Percentiles rank a stretch among this genome's conserved stretches.
phyloP scores from a whole-genome alignment of 2,329 filamentous ascomycete species.

The Ascochyta pisi region DNA sequence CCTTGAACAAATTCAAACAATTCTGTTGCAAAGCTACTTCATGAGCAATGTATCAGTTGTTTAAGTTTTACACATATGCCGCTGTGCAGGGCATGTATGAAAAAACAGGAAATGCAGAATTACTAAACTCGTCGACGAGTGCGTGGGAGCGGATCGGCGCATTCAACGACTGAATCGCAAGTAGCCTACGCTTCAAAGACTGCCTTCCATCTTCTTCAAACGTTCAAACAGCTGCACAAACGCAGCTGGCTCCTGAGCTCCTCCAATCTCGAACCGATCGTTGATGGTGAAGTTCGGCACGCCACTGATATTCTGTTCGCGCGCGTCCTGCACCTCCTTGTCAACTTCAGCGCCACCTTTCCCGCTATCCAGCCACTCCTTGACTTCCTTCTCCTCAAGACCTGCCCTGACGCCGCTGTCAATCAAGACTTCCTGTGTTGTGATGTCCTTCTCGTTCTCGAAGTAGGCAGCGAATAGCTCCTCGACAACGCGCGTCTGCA shows the following conservation, averaged over 20 bases:
- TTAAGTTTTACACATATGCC: too few species aligned
- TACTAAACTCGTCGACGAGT: too few species aligned
- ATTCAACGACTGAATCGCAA: neutral
- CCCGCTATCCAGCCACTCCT: conserved; percentile 53
- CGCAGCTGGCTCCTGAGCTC: conserved; percentile 72
- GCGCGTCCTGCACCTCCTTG: conserved; percentile 55
- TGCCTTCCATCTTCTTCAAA: conserved; percentile 58
- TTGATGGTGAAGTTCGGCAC: conserved; percentile 81
- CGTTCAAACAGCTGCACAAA: conserved; percentile 72
- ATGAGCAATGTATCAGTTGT: too few species aligned
- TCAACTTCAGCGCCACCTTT: conserved; percentile 56
- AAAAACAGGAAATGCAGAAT: too few species aligned
- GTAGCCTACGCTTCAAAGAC: conserved; percentile 10
- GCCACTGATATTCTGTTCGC: conserved; percentile 63
- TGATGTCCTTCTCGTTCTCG: conserved; percentile 58
- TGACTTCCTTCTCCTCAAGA: conserved; percentile 51
- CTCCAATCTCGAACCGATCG: conserved; percentile 69
- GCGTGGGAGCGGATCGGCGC: neutral
- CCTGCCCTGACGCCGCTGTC: conserved; percentile 54
- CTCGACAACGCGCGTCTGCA: conserved; percentile 54
- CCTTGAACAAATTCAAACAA: too few species aligned
- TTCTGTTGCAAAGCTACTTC: too few species aligned
- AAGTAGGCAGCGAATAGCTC: conserved; percentile 54
- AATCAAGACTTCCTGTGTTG: conserved; percentile 49
- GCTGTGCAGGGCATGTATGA: too few species aligned